phyloP scores from a whole-genome alignment of 306 rosid species.

The Echinosophora koreensis region DNA sequence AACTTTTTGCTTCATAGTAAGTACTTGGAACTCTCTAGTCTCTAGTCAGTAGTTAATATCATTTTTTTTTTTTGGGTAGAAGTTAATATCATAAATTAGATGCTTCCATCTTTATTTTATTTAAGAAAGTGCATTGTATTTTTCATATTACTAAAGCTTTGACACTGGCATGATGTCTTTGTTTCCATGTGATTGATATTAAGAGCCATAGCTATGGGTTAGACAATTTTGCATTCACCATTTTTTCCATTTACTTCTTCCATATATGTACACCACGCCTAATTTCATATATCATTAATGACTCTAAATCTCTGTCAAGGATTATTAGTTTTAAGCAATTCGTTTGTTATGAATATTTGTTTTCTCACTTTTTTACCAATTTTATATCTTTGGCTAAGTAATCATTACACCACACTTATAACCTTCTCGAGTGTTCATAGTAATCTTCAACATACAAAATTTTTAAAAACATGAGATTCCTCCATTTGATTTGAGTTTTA shows the following conservation, averaged over 20 bases:
- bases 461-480: too few species aligned
- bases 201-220: neutral
- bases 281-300: constrained; percentile 2
- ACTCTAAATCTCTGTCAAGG: neutral
- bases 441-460: too few species aligned
- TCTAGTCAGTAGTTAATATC: neutral
- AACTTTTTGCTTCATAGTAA: neutral
- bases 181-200: neutral
- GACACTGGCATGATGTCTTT: neutral
- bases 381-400: neutral
- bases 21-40: neutral
- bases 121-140: neutral
- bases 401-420: neutral
- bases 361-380: too few species aligned
- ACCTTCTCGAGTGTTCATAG: neutral
- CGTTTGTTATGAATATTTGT: too few species aligned
- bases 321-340: neutral
- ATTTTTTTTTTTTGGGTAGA: neutral
- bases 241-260: constrained; percentile 1
- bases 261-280: neutral
- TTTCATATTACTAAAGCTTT: neutral
- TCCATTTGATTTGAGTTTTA: too few species aligned
- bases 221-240: neutral
- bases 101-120: too few species aligned
- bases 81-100: neutral